phyloP scores from a whole-genome alignment of 257 asterid genomes.

The Penstemon barbatus region DNA sequence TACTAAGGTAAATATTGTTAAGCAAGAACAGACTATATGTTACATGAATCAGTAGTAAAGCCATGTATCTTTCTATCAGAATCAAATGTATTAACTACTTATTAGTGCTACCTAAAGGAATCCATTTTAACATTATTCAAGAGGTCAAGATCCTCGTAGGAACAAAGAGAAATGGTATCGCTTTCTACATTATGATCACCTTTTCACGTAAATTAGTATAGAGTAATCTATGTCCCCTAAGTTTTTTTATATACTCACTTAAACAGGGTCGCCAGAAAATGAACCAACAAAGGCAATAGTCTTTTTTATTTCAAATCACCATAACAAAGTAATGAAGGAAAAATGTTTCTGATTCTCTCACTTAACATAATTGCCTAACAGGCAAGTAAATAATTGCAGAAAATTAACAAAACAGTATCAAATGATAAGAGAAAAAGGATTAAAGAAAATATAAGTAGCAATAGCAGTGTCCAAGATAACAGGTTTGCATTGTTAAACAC shows the following conservation, averaged over 20 bases:
- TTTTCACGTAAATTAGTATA: too few relatives aligned
- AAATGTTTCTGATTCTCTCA: background rate
- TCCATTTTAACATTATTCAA: background rate
- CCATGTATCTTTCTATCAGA: too few relatives aligned
- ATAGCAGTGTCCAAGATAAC: background rate
- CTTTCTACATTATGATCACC: background rate
- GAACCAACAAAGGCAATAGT: background rate
- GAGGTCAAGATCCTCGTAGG: background rate
- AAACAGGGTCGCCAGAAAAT: background rate
- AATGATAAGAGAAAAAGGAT: background rate
- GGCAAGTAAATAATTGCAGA: background rate
- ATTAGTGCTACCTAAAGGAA: background rate
- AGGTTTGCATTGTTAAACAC: slow-evolving; percentile 5
- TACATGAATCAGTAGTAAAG: background rate
- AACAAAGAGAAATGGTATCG: background rate
- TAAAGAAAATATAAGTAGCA: slow-evolving; percentile 9
- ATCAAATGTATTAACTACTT: too few relatives aligned
- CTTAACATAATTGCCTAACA: background rate
- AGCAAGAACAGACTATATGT: background rate
- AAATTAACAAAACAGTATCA: background rate
- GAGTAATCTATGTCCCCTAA: background rate
- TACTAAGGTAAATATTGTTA: too few relatives aligned
- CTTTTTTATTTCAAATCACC: background rate
- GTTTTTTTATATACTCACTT: background rate
- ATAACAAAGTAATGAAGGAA: background rate